Evolutionary conservation across 192 early-diverging fungal species (phyloP), one percentile per base, ranked within the genome.

Genomic region (Coemansia sp.): DNA sequence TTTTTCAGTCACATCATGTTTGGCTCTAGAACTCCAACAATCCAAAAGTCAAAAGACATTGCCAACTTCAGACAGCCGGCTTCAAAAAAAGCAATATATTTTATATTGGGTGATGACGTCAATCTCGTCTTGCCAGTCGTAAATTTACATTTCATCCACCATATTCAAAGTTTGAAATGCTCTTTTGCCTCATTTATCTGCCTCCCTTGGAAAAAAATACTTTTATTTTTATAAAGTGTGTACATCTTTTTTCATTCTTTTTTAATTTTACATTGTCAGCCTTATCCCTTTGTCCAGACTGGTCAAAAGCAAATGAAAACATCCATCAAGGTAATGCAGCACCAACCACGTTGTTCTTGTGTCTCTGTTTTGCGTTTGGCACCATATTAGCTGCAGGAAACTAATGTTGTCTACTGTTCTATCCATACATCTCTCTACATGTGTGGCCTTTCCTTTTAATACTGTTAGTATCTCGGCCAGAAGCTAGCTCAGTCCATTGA

Each of bases 401-500:
- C 43, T 46, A 46, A 46, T 46, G 4, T 2, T 20, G 20, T 46
- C 43, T n/a, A 46, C 5, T 12, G 12, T 12, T 10, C 35, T 20
- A n/a, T 46, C 2, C 43, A 20, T n/a, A 7, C 15, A 6, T 46
- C 18, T 12, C 43, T 46, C 43, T 46, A 20, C 16, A 1, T 2
- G 18, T 18, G 20, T 51, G 23, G 25, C 25, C 9, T 28, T 25
- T 46, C 16, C 18, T n/a, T 20, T 46, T 53, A 31, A 57, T 18
- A 31, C 13, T 57, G 8, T 23, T 69, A 81, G 70, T 72, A 63
- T 43, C 70, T 81, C 23, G 69, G 79, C 45, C 79, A 81, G 63
- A 75, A 64, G 56, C 48, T 60, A 26, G 79, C 79, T 8, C 79
- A 81, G 56, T 43, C 63, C 28, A 66, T 98, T 31, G 95, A 97